These are phyloP conservation scores for Fusarium gaditjirri DNA, from an alignment of 2,329 filamentous ascomycete genomes.

Conservation along the genomic window DNA sequence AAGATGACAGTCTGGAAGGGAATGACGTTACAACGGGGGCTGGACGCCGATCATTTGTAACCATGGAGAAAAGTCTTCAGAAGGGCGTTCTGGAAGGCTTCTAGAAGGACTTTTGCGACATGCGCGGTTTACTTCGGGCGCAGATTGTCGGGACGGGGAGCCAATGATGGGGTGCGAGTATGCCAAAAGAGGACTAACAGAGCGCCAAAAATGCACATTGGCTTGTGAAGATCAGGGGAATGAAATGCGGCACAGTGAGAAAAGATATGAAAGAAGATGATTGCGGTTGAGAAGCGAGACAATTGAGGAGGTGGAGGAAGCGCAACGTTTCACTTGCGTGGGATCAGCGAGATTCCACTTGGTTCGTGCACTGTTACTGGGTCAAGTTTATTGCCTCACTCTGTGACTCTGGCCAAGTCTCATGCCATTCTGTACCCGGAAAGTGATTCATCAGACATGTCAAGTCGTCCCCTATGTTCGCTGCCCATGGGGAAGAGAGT, in stretches of 20 bases:
- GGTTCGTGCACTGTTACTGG: background rate
- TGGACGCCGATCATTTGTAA: conserved; percentile 18
- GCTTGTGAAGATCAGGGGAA: background rate
- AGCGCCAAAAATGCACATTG: background rate
- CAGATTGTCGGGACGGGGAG: background rate
- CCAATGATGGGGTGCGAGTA: background rate
- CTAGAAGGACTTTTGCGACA: conserved; percentile 23
- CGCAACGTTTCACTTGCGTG: conserved; percentile 5
- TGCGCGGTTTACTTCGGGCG: conserved; percentile 1
- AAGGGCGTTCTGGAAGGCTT: conserved; percentile 22
- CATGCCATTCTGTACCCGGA: background rate
- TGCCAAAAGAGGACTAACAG: background rate
- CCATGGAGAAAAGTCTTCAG: background rate
- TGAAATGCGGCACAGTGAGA: background rate
- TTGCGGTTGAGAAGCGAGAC: background rate
- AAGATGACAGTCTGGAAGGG: background rate
- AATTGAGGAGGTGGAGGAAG: background rate
- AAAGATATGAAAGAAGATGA: background rate
- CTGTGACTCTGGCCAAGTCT: background rate
- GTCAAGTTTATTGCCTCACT: conserved; percentile 1
- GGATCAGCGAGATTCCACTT: conserved; percentile 13
- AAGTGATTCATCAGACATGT: background rate
- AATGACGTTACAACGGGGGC: background rate
- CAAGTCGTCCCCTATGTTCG: background rate
- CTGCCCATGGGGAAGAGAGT: conserved; percentile 10